Evolutionary conservation across 306 rosid species (phyloP).

Genomic region (Glycine soja): DNA sequence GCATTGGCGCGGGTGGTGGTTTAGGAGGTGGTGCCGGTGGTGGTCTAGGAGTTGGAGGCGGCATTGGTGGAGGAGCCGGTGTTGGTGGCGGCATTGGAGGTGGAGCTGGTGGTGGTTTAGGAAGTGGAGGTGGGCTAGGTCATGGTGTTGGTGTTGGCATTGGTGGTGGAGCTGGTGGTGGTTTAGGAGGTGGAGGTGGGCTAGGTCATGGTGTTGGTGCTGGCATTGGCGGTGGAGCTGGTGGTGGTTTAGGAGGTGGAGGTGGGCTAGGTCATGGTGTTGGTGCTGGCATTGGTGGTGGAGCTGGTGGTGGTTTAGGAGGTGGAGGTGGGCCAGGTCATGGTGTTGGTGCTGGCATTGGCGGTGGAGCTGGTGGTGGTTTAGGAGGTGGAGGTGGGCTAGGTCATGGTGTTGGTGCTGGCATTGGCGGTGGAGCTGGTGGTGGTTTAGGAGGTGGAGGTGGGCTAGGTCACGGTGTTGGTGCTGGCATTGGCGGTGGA

Average conservation of each 20-base stretch:
- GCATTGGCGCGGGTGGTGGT: conserved; percentile 9
- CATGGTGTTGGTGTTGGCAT: conserved; percentile 1
- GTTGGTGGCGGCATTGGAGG: conserved; percentile 9
- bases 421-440: not conserved
- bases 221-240: conserved; percentile 12
- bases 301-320: conserved; percentile 48
- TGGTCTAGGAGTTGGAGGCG: not conserved
- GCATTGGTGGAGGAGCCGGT: not conserved
- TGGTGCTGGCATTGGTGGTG: conserved; percentile 30
- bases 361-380: not conserved
- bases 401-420: not conserved
- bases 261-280: conserved; percentile 36
- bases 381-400: not conserved
- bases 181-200: conserved; percentile 22
- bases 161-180: conserved; percentile 2
- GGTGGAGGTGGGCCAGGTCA: conserved; percentile 46
- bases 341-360: not conserved
- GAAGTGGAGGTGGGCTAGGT: conserved; percentile 20
- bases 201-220: conserved; percentile 23
- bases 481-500: conserved; percentile 38
- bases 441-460: conserved; percentile 50
- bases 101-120: conserved; percentile 28
- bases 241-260: conserved; percentile 48
- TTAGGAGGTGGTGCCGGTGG: conserved; percentile 35
- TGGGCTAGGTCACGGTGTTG: conserved; percentile 19